Evolutionary conservation across 2,329 filamentous ascomycete species (phyloP).

Genomic region (Ramichloridium luteum): DNA sequence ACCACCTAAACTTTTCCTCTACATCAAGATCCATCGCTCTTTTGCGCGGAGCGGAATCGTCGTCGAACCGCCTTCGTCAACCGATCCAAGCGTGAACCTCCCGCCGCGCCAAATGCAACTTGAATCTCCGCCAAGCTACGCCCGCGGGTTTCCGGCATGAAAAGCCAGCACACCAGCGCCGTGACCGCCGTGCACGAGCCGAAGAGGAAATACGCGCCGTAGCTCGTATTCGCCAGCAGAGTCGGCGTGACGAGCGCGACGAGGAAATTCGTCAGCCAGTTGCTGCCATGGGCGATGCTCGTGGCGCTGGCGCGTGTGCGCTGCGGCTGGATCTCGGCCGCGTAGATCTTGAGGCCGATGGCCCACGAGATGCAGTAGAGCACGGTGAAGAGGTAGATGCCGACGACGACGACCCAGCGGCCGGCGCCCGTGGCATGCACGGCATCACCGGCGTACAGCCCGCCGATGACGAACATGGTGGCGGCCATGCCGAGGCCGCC

Average conservation of each 20-base stretch:
- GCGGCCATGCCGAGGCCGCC: background rate
- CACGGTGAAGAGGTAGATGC: slow-evolving; percentile 38
- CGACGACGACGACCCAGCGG: slow-evolving; percentile 39
- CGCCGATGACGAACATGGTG: slow-evolving; percentile 24
- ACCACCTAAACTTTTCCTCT: too few species aligned
- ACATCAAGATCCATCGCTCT: too few species aligned
- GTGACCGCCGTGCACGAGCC: slow-evolving; percentile 14
- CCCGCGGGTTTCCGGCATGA: slow-evolving; percentile 9
- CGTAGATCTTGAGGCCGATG: slow-evolving; percentile 33
- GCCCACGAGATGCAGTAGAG: slow-evolving; percentile 40
- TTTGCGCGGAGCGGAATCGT: too few species aligned
- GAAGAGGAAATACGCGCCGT: slow-evolving; percentile 2
- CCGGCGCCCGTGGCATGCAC: slow-evolving; percentile 30
- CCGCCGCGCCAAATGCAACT: too few species aligned
- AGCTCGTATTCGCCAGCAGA: background rate
- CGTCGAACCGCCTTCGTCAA: too few species aligned
- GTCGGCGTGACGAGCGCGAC: slow-evolving; percentile 2
- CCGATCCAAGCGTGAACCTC: too few species aligned
- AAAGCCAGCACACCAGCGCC: slow-evolving; percentile 4
- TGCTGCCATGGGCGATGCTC: slow-evolving; percentile 26
- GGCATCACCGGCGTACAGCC: slow-evolving; percentile 21
- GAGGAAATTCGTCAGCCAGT: slow-evolving; percentile 2
- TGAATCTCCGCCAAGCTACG: slow-evolving; percentile 8
- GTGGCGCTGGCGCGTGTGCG: slow-evolving; percentile 18
- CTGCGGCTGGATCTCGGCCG: background rate